Evolutionary conservation across 129 eudicot species (phyloP).

Genomic region (Centaurea solstitialis): DNA sequence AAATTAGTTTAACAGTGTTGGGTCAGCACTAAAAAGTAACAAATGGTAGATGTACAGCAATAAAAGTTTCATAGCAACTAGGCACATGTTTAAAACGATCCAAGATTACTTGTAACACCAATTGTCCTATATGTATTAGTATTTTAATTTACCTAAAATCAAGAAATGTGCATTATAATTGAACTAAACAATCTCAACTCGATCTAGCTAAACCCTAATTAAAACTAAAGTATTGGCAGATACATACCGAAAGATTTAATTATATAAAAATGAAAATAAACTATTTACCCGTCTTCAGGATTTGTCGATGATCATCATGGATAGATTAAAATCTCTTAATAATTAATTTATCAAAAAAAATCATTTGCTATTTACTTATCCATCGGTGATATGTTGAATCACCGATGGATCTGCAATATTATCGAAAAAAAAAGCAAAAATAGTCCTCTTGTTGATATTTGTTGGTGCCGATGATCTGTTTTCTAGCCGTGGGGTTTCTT

Average conservation of each 20-base stretch:
- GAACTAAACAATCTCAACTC: neutral
- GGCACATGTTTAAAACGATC: neutral
- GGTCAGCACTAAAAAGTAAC: neutral
- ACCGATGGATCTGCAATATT: neutral
- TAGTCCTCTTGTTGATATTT: neutral
- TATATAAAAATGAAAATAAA: too few relatives aligned
- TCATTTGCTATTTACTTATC: neutral
- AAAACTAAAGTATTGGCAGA: too few relatives aligned
- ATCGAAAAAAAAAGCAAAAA: neutral
- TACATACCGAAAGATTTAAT: too few relatives aligned
- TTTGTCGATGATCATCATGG: neutral
- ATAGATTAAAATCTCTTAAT: neutral
- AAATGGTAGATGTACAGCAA: neutral
- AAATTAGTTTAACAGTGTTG: neutral
- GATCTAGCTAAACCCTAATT: neutral
- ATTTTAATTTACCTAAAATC: neutral
- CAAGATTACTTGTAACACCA: neutral
- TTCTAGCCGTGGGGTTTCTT: neutral
- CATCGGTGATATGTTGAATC: neutral
- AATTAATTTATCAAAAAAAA: too few relatives aligned
- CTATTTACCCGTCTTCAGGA: too few relatives aligned
- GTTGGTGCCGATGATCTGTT: neutral
- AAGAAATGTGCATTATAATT: neutral
- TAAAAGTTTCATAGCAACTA: constrained; percentile 5
- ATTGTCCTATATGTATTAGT: too few relatives aligned